Evolutionary conservation across 805 yeast genomes (phyloP).

Genomic region (Zygosaccharomyces bailii): DNA sequence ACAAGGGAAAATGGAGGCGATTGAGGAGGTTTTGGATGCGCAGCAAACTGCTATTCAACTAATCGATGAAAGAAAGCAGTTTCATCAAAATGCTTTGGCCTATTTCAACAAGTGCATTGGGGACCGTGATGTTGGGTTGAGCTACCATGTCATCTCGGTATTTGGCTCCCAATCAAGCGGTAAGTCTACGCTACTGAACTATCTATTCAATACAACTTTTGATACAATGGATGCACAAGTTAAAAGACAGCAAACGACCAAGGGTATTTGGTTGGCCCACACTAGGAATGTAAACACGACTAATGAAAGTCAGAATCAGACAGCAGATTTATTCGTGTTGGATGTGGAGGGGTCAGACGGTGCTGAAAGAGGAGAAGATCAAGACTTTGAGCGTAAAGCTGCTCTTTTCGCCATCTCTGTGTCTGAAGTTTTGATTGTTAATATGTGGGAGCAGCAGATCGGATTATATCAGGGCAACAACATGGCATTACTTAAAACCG

Average conservation of each 20-base stretch:
- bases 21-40: not conserved
- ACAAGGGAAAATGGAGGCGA: slow-evolving; percentile 2
- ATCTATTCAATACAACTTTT: slow-evolving; percentile 78
- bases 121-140: slow-evolving; percentile 49
- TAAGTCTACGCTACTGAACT: slow-evolving; percentile 86
- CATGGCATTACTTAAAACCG: slow-evolving; percentile 92
- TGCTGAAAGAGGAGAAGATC: slow-evolving; percentile 96
- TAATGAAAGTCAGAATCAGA: slow-evolving; percentile 9
- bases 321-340: slow-evolving; percentile 63
- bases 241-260: slow-evolving; percentile 84
- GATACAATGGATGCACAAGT: slow-evolving; percentile 86
- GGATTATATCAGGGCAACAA: slow-evolving; percentile 98
- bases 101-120: slow-evolving; percentile 25
- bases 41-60: slow-evolving; percentile 43
- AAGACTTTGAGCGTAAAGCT: slow-evolving; percentile 95
- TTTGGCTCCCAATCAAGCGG: slow-evolving; percentile 98
- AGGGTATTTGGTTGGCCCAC: slow-evolving; percentile 75
- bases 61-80: slow-evolving; percentile 50
- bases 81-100: slow-evolving; percentile 33
- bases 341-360: slow-evolving; percentile 99
- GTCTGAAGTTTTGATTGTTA: slow-evolving; percentile 83
- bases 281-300: slow-evolving; percentile 41
- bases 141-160: slow-evolving; percentile 89
- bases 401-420: slow-evolving; percentile 93
- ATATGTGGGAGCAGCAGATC: slow-evolving; percentile 96